These are phyloP conservation scores for Thoreauomyces humboldtii DNA, from an alignment of 192 early-diverging fungal genomes.

Conservation along the genomic window DNA sequence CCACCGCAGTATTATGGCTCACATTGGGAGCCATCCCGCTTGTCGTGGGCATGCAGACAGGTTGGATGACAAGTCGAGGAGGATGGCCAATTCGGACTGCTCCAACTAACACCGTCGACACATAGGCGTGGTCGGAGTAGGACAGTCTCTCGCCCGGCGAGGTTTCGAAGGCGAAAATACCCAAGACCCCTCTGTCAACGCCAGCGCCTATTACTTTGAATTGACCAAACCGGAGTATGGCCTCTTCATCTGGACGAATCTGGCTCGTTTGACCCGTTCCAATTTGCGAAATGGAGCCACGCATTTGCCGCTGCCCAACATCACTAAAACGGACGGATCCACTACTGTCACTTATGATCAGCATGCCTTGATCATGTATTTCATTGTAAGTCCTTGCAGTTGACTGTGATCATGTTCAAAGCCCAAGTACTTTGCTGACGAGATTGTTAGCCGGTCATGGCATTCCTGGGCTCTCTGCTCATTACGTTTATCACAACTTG, in stretches of 20 bases:
- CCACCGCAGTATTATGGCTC: too few relatives aligned
- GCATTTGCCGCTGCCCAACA: constrained; percentile 5
- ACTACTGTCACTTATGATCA: background rate
- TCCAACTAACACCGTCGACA: too few relatives aligned
- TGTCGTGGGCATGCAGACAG: too few relatives aligned
- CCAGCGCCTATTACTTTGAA: constrained; percentile 9
- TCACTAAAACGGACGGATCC: background rate
- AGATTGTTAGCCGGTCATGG: constrained; percentile 9
- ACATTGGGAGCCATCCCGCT: too few relatives aligned
- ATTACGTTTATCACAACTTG: constrained; percentile 12
- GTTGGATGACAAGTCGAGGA: too few relatives aligned
- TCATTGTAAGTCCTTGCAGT: constrained; percentile 20
- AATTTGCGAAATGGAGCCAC: constrained; percentile 12
- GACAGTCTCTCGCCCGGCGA: constrained; percentile 4
- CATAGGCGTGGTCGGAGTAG: too few relatives aligned
- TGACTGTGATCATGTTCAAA: too few relatives aligned
- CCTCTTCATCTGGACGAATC: constrained; percentile 27
- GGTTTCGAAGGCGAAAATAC: constrained; percentile 16
- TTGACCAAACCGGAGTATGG: constrained; percentile 10
- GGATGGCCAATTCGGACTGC: too few relatives aligned
- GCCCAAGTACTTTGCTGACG: too few relatives aligned
- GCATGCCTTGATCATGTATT: constrained; percentile 4
- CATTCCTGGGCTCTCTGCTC: constrained; percentile 12
- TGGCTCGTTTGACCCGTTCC: constrained; percentile 12
- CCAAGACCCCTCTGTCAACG: constrained; percentile 4